phyloP scores from a whole-genome alignment of 2,329 filamentous ascomycete genomes.

The Coniochaeta sp. region DNA sequence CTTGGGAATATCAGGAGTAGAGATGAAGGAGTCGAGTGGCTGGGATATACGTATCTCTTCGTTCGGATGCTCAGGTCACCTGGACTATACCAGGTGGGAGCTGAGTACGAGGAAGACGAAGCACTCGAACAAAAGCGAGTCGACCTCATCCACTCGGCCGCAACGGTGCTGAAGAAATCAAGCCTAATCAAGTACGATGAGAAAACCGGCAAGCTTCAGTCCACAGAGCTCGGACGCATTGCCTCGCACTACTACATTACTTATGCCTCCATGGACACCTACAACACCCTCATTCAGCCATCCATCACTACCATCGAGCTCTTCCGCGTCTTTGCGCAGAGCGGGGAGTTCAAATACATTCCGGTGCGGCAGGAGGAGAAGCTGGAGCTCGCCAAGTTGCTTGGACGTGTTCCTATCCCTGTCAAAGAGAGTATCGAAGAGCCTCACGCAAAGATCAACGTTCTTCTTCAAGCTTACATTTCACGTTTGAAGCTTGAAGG shows the following conservation, averaged over 20 bases:
- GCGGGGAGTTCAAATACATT: slow-evolving; percentile 98
- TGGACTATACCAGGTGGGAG: slow-evolving; percentile 88
- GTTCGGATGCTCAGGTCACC: slow-evolving; percentile 96
- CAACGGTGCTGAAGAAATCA: slow-evolving; percentile 76
- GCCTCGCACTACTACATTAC: slow-evolving; percentile 99
- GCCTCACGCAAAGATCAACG: slow-evolving; percentile 95
- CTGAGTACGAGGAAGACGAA: slow-evolving; percentile 90
- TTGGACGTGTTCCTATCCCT: slow-evolving; percentile 85
- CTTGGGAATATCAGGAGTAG: slow-evolving; percentile 85
- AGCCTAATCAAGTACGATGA: slow-evolving; percentile 93
- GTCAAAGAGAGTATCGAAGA: slow-evolving; percentile 98
- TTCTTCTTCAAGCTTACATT: slow-evolving; percentile 92
- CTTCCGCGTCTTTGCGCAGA: slow-evolving; percentile 92
- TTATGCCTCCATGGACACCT: slow-evolving; percentile 91
- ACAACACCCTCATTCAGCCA: slow-evolving; percentile 91
- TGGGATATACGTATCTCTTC: slow-evolving; percentile 96
- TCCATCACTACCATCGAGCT: slow-evolving; percentile 90
- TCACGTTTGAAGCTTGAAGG: slow-evolving; percentile 91
- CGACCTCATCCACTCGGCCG: slow-evolving; percentile 93
- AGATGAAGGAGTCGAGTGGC: slow-evolving; percentile 97
- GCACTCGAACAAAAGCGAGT: slow-evolving; percentile 93
- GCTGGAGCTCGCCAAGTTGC: slow-evolving; percentile 84
- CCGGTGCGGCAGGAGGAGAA: slow-evolving; percentile 97
- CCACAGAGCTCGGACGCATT: slow-evolving; percentile 90
- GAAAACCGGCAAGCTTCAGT: slow-evolving; percentile 78